Base-by-base conservation (phyloP, 2,329 filamentous ascomycete genomes). In the Lachnellula arida region DNA sequence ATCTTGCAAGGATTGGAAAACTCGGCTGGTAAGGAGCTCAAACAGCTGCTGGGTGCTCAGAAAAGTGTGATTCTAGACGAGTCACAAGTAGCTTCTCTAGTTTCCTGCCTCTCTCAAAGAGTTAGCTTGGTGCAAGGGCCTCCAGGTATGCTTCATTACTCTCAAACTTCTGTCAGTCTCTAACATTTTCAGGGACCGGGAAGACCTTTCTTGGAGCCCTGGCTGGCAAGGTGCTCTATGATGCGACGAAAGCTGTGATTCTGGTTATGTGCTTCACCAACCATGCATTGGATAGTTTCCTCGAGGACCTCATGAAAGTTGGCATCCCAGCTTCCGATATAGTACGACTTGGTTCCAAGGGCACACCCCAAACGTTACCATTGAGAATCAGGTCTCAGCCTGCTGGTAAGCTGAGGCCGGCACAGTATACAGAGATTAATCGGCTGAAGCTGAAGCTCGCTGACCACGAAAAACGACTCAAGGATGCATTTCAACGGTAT, bases 201-300 rank as follows among this genome's bases (percentile, higher is more conserved):
- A 92, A 92, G 61, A 89, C 86, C 0, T 89, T 89, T 59, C 79
- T 89, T 2, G 88, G 88, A 0, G 82, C 86, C 0, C 71, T 87
- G 2, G 73, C 86, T 1, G 79, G 81, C 0, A 84, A 84, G 51
- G 68, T 75, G 0, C 65, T 91, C 0, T 70, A 83, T 19, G 66
- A 80, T 0, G 63, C 75, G 5, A 82, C 79, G 0, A 19, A 61
- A 0, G 73, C 80, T 28, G 80, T 68, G 0, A 79, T 91, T 0
- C 73, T 92, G 0, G 79, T 91, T 0, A 68, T 88, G 2, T 84
- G 81, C 25, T 90, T 83, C 55, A 90, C 86, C 0, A 87, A 89
- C 51, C 85, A 88, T 60, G 83, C 84, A 0, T 70, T 86, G 0
- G 82, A 87, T 51, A 77, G 90, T 67, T 85, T 88, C 47, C 68